A percentile compares a stretch with the other conserved stretches of the same genome.
phyloP scores from a whole-genome alignment of 257 asterid genomes.

The Penstemon newberryi region DNA sequence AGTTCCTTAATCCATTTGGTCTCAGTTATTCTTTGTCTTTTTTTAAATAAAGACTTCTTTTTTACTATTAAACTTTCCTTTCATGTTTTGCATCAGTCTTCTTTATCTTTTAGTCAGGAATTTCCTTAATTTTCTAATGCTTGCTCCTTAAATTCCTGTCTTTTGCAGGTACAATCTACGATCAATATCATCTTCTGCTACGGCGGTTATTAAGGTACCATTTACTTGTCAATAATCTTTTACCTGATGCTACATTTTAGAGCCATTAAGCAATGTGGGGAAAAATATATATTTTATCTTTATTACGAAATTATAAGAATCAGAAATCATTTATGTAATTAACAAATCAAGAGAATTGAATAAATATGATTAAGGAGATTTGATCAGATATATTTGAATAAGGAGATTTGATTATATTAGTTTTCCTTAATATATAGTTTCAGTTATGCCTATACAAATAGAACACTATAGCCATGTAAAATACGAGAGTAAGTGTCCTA shows the following conservation, averaged over 20 bases:
- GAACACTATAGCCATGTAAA: too few relatives aligned
- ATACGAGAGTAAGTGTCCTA: too few relatives aligned
- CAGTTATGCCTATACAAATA: too few relatives aligned
- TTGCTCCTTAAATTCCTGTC: slow-evolving; percentile 19
- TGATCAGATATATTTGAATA: too few relatives aligned
- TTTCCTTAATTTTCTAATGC: slow-evolving; percentile 20
- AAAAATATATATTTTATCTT: too few relatives aligned
- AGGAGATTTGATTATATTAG: too few relatives aligned
- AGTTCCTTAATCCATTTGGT: slow-evolving; percentile 37
- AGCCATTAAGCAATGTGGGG: slow-evolving; percentile 4
- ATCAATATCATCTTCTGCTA: slow-evolving; percentile 91
- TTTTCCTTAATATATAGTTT: too few relatives aligned
- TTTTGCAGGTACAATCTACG: slow-evolving; percentile 88
- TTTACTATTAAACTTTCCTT: background rate
- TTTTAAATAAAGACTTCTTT: background rate
- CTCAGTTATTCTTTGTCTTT: background rate
- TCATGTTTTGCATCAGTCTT: slow-evolving; percentile 19
- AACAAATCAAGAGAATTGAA: too few relatives aligned
- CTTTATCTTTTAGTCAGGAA: slow-evolving; percentile 10
- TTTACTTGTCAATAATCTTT: slow-evolving; percentile 24
- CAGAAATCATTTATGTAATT: too few relatives aligned
- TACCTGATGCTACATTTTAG: slow-evolving; percentile 23
- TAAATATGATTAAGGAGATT: too few relatives aligned
- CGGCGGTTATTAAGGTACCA: slow-evolving; percentile 82
- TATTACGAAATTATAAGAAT: too few relatives aligned